phyloP scores from a whole-genome alignment of 805 yeast species.

The Starmerella vitae region DNA sequence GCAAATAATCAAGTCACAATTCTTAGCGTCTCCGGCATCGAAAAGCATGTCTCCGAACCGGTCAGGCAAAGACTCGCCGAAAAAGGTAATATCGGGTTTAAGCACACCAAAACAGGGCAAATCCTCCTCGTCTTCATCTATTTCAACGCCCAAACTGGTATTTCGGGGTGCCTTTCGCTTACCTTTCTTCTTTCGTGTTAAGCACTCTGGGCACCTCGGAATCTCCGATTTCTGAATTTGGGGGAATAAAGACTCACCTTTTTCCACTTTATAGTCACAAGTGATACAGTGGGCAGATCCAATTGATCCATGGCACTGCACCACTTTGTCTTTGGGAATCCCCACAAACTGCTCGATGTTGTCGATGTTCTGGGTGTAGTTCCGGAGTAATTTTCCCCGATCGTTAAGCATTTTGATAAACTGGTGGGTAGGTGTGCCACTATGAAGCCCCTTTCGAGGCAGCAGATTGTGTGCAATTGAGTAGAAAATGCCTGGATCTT shows the following conservation, averaged over 20 bases:
- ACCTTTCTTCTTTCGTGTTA: conserved; percentile 3
- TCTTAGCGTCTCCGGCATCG: conserved; percentile 39
- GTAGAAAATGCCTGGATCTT: conserved; percentile 69
- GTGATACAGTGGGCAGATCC: conserved; percentile 76
- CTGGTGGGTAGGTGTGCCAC: conserved; percentile 63
- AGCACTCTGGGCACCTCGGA: conserved; percentile 62
- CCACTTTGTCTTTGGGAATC: conserved; percentile 45
- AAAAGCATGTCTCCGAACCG: conserved; percentile 43
- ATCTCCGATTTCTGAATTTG: conserved; percentile 46
- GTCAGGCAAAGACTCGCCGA: conserved; percentile 71
- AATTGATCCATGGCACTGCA: conserved; percentile 89
- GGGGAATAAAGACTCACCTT: conserved; percentile 49
- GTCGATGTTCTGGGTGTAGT: conserved; percentile 86
- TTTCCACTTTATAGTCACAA: conserved; percentile 47
- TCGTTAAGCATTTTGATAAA: conserved; percentile 64
- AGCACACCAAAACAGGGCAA: conserved; percentile 53
- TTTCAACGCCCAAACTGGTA: conserved; percentile 29
- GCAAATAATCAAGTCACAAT: conserved; percentile 69
- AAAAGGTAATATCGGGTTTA: conserved; percentile 88
- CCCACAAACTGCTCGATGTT: conserved; percentile 77
- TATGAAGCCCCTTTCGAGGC: conserved; percentile 42
- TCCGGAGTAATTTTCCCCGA: conserved; percentile 61
- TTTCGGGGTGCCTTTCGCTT: conserved; percentile 1
- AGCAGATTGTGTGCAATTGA: conserved; percentile 74
- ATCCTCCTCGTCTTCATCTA: conserved; percentile 24